Base-by-base conservation (phyloP, 441 rosid species). In the Erodium trifolium region DNA sequence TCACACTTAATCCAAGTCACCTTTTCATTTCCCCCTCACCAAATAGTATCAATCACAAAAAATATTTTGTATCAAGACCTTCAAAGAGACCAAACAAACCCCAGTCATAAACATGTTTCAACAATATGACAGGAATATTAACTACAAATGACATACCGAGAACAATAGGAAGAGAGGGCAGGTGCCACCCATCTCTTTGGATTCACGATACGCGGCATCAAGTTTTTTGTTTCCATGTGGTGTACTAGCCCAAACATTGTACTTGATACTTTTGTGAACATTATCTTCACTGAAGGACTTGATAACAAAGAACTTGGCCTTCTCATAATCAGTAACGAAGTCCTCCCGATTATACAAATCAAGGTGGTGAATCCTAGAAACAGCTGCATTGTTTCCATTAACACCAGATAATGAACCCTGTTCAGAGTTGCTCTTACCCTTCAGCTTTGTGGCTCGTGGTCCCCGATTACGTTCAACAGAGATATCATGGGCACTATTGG, bases 231-330 rank as follows among this genome's bases (percentile, higher is more conserved):
- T 91, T 37, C 97, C 98, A 75, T 86, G 88, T 68, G 95, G 95
- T 45, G 98, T 93, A 78, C 97, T 93, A 10, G 97, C 96, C 97
- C 98, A 93, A 4, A 91, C 96, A 70, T 77, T 88, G 69, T 93
- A 91, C 72, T 91, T 93, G 57, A 91, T 86, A 73, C 97, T 87
- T 81, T 93, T 91, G 71, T 93, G 98, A 49, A 93, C 88, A 79
- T 91, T 97, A 79, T 93, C 98, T 75, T 93, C 97, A 13, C 97
- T 93, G 67, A 91, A 93, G 0, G 98, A 93, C 84, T 93, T 93
- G 67, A 93, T 91, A 18, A 93, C 76, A 74, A 88, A 93, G 83
- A 87, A 87, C 74, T 60, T 60, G 65, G 65, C 65, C 23, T 60
- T 60, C 65, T 60, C 35, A 60, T 60, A 60, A 60, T 60, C 65